A percentile compares a stretch with the other conserved stretches of the same genome.
phyloP scores from a whole-genome alignment of 257 asterid species.

The Salvia hispanica region DNA sequence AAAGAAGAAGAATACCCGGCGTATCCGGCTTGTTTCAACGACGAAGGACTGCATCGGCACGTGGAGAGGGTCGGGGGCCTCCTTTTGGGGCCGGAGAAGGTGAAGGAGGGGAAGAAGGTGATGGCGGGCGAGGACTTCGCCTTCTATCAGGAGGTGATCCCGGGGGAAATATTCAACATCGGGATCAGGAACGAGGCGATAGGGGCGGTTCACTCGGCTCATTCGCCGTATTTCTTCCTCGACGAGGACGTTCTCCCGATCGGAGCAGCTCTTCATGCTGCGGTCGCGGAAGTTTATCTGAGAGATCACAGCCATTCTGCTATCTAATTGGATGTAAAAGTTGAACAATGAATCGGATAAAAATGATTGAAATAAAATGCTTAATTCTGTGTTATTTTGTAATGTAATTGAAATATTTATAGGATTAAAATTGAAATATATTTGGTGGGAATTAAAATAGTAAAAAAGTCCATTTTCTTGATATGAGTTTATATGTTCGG shows the following conservation, averaged over 20 bases:
- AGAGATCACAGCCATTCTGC: conserved; percentile 30
- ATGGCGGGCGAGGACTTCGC: conserved; percentile 92
- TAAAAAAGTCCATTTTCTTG: no score
- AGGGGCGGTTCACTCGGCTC: conserved; percentile 68
- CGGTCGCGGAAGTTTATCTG: conserved; percentile 42
- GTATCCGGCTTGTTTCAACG: conserved; percentile 74
- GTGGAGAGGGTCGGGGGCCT: conserved; percentile 61
- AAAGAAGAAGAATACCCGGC: conserved; percentile 51
- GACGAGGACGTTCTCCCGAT: conserved; percentile 78
- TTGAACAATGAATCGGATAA: not conserved
- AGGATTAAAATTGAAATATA: no score
- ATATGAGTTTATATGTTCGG: no score
- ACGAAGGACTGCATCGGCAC: conserved; percentile 53
- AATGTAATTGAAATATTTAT: no score
- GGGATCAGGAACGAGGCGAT: conserved; percentile 66
- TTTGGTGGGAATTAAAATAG: no score
- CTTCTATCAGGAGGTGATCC: conserved; percentile 72
- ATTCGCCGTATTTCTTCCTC: conserved; percentile 78
- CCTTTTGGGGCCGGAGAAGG: conserved; percentile 56
- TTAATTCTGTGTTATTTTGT: no score
- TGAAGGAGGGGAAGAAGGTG: conserved; percentile 47
- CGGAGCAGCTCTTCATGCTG: conserved; percentile 61
- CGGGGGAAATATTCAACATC: conserved; percentile 61
- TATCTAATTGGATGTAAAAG: not conserved
- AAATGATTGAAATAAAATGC: not conserved